These are phyloP conservation scores for Mycena metata DNA, from an alignment of 768 basidiomycete species.

Conservation along the genomic window DNA sequence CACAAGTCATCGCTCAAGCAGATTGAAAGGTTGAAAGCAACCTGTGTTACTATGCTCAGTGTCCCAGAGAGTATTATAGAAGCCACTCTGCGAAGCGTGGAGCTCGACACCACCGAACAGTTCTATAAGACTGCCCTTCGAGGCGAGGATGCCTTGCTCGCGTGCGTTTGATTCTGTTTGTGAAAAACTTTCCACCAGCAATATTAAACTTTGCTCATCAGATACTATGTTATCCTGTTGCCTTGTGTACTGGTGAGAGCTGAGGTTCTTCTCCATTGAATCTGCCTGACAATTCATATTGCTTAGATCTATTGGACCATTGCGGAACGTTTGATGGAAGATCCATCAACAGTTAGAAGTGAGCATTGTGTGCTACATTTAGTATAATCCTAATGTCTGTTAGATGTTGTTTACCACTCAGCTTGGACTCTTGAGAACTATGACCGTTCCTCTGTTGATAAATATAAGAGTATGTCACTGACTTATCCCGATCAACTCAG, in stretches of 20 bases:
- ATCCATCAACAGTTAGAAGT: neutral
- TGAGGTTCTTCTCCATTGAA: neutral
- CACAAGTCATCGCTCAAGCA: slow-evolving; percentile 9
- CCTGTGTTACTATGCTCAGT: slow-evolving; percentile 2
- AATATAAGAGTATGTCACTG: neutral
- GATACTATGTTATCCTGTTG: slow-evolving; percentile 8
- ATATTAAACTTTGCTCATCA: neutral
- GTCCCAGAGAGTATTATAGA: neutral
- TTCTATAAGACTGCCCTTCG: neutral
- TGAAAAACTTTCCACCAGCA: neutral
- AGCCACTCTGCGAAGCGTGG: neutral
- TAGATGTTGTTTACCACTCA: slow-evolving; percentile 7
- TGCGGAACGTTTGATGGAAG: no score
- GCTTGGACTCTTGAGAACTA: slow-evolving; percentile 6
- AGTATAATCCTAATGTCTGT: neutral
- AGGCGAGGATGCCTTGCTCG: neutral
- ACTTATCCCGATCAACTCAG: neutral
- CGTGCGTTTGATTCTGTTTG: neutral
- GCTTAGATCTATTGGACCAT: slow-evolving; percentile 5
- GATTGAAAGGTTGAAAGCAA: neutral
- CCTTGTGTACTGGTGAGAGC: slow-evolving; percentile 3
- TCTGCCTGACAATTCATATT: neutral
- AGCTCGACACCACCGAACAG: neutral
- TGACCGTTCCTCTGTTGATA: neutral
- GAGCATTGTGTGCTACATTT: slow-evolving; percentile 1